These are phyloP conservation scores for Fraxinus nigra DNA, from an alignment of 305 asterid genomes.

Conservation along the genomic window DNA sequence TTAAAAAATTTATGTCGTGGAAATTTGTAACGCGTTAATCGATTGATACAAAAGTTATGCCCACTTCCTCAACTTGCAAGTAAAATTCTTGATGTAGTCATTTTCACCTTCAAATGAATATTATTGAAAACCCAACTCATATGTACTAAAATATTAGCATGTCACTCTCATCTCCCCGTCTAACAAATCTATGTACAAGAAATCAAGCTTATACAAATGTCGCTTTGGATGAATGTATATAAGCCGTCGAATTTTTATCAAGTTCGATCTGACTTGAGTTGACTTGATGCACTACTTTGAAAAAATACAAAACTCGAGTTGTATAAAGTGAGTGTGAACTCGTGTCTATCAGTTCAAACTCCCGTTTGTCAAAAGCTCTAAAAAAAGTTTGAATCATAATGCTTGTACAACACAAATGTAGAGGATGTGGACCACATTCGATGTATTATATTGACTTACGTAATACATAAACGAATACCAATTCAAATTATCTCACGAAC, in stretches of 20 bases:
- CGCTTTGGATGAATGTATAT: background rate
- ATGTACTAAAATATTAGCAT: slow-evolving; percentile 21
- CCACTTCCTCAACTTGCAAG: slow-evolving; percentile 65
- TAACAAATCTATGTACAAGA: background rate
- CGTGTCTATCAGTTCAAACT: background rate
- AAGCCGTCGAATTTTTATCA: background rate
- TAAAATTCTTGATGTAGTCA: slow-evolving; percentile 40
- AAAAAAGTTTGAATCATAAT: background rate
- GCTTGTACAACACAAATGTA: background rate
- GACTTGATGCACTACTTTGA: background rate
- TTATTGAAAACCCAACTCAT: slow-evolving; percentile 34
- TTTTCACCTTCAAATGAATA: slow-evolving; percentile 34
- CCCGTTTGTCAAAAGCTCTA: background rate
- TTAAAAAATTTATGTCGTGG: background rate
- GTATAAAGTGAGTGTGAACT: background rate
- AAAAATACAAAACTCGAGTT: background rate
- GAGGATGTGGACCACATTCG: background rate
- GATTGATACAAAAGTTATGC: slow-evolving; percentile 39
- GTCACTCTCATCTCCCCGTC: slow-evolving; percentile 28
- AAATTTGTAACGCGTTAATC: slow-evolving; percentile 15
- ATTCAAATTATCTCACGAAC: background rate
- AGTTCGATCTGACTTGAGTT: background rate
- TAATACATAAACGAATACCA: background rate
- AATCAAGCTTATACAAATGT: background rate
- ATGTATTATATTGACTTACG: background rate